Conservation (phyloP, 441 rosid genomes). For the Euphorbia corollata region DNA sequence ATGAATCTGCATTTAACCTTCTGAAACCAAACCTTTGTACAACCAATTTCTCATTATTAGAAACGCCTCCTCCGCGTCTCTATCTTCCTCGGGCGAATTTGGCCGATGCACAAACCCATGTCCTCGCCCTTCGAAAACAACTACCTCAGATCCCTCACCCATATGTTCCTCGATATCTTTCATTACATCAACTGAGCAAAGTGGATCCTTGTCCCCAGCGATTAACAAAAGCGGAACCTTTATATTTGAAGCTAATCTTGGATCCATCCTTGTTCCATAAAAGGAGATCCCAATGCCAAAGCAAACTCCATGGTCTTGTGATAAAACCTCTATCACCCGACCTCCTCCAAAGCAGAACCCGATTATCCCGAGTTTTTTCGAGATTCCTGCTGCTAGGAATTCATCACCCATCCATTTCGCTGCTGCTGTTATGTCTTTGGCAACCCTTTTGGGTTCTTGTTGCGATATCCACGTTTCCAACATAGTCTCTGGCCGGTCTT, state of each 20-base stretch:
- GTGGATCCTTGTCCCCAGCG: constrained; percentile 63
- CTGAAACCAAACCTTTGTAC: constrained; percentile 33
- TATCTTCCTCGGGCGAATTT: constrained; percentile 60
- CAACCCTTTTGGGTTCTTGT: constrained; percentile 47
- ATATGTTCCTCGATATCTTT: constrained; percentile 39
- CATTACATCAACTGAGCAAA: constrained; percentile 41
- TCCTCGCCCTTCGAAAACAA: constrained; percentile 57
- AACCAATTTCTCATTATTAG: constrained; percentile 60
- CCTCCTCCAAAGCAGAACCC: constrained; percentile 90
- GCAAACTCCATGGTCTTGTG: constrained; percentile 37
- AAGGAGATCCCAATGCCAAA: constrained; percentile 70
- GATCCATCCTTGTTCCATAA: constrained; percentile 71
- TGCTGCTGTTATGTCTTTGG: constrained; percentile 40
- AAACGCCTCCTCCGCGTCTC: constrained; percentile 72
- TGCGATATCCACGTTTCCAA: constrained; percentile 46
- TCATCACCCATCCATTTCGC: constrained; percentile 73
- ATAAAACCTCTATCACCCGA: constrained; percentile 49
- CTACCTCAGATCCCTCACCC: constrained; percentile 41
- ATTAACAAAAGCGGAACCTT: constrained; percentile 64
- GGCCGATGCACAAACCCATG: constrained; percentile 77
- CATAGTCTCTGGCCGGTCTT: constrained; percentile 31
- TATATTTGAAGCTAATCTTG: constrained; percentile 30
- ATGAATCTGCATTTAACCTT: neutral
- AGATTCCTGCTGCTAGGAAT: constrained; percentile 63
- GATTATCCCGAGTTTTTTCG: constrained; percentile 65